Percentiles rank a stretch among this genome's conserved stretches.
Conservation (phyloP, 164 flowering plant species). For the Magnolia kwangsiensis region DNA sequence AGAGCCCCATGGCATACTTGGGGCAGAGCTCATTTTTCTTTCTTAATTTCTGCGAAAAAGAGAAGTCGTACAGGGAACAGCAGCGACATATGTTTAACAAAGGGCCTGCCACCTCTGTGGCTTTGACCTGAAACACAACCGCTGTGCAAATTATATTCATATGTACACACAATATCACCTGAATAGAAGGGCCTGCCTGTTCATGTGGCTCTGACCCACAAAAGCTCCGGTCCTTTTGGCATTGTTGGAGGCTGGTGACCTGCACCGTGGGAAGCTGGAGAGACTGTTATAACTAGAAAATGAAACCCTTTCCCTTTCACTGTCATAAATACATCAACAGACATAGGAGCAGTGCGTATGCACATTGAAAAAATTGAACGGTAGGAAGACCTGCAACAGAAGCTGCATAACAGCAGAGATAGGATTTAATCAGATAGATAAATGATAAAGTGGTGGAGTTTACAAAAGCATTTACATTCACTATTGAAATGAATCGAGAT, state of each 20-base stretch:
- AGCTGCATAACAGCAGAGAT: conserved; percentile 28
- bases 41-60: neutral
- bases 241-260: conserved; percentile 10
- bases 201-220: conserved; percentile 21
- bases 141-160: conserved; percentile 34
- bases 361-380: conserved; percentile 18
- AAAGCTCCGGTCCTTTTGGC: conserved; percentile 17
- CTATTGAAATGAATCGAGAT: no score
- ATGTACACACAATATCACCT: conserved; percentile 47
- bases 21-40: neutral
- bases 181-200: conserved; percentile 26
- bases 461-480: neutral
- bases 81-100: conserved; percentile 28
- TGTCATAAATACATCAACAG: conserved; percentile 25
- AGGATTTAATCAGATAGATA: neutral
- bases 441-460: neutral
- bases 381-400: conserved; percentile 21
- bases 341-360: conserved; percentile 25
- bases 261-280: conserved; percentile 4
- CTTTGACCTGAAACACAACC: conserved; percentile 61
- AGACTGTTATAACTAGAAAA: conserved; percentile 19
- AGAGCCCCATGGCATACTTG: neutral
- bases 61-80: conserved; percentile 15
- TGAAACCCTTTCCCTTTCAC: conserved; percentile 2
- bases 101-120: conserved; percentile 70